Evolutionary conservation across 345 rosid genomes (phyloP), one percentile per base, ranked within the genome.

Genomic region (Syzygium oleosum): DNA sequence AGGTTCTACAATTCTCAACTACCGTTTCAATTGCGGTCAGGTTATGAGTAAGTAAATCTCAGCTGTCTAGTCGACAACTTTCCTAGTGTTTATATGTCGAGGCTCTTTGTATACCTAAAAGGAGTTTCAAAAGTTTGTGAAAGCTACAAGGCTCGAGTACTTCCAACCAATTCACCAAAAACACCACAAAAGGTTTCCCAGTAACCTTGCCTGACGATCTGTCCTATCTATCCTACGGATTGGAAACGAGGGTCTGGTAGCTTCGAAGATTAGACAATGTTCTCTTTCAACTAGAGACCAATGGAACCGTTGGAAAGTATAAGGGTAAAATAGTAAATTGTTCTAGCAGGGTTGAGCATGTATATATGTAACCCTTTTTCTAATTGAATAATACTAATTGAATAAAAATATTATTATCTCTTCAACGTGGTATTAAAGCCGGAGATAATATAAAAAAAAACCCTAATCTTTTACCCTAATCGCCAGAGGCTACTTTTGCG

Each of bases 201-300:
- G n/a, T n/a, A 61, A n/a, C 34, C 34, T n/a, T 61, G 12, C n/a
- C 3, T n/a, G 6, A 61, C 34, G n/a, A n/a, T n/a, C 1, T n/a
- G 2, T n/a, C 38, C 1, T 61, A 0, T 12, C 17, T 52, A 3
- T 11, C 12, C 52, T 10, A 51, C 12, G 12, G 65, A 61, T n/a
- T 61, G 9, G 5, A 61, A 6, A 61, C 2, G 9, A 2, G 68
- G 68, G 16, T 12, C 7, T 27, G 16, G 16, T 12, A 27, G 17
- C 31, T 59, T 27, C 12, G 13, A n/a, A n/a, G n/a, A 61, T 61
- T 61, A 61, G 19, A 61, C 1, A 14, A n/a, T n/a, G 1, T 61
- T n/a, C 15, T n/a, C 0, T 61, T 61, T 7, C 19, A 7, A n/a
- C 2, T 1, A 1, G 2, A 7, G 0, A 14, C 19, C 13, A 2